A percentile compares a stretch with the other conserved stretches of the same genome.
phyloP scores from a whole-genome alignment of 192 early-diverging fungal genomes.

The Entomortierella parvispora region DNA sequence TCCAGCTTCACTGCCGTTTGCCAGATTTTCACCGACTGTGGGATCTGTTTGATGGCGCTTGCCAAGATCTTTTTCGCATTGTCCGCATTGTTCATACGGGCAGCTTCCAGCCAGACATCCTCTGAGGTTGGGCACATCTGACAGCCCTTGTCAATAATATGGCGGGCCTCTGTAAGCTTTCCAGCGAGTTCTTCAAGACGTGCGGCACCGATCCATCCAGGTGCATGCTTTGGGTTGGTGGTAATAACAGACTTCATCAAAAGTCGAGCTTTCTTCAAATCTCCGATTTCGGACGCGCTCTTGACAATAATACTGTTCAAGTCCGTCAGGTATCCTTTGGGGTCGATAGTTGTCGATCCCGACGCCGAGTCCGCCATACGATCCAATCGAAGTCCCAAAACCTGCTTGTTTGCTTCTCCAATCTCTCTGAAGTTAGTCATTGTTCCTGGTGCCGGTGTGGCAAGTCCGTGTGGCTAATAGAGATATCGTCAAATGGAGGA shows the following conservation, averaged over 20 bases:
- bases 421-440: conserved; percentile 92
- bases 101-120: conserved; percentile 98
- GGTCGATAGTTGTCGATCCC: conserved; percentile 91
- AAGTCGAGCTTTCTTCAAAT: conserved; percentile 90
- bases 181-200: conserved; percentile 94
- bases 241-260: conserved; percentile 90
- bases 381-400: conserved; percentile 91
- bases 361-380: conserved; percentile 89
- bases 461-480: conserved; percentile 63
- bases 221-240: conserved; percentile 95
- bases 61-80: conserved; percentile 93
- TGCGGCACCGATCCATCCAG: conserved; percentile 98
- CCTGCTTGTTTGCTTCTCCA: conserved; percentile 91
- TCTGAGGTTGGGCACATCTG: conserved; percentile 93
- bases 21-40: conserved; percentile 96
- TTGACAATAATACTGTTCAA: conserved; percentile 85
- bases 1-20: conserved; percentile 88
- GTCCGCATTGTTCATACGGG: conserved; percentile 84
- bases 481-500: too few species aligned
- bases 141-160: conserved; percentile 91
- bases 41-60: conserved; percentile 87
- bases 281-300: conserved; percentile 83
- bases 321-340: conserved; percentile 96
- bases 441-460: conserved; percentile 69
- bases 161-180: conserved; percentile 84